Conservation (phyloP, 2,329 filamentous ascomycete species). For the Colletotrichum magnum region DNA sequence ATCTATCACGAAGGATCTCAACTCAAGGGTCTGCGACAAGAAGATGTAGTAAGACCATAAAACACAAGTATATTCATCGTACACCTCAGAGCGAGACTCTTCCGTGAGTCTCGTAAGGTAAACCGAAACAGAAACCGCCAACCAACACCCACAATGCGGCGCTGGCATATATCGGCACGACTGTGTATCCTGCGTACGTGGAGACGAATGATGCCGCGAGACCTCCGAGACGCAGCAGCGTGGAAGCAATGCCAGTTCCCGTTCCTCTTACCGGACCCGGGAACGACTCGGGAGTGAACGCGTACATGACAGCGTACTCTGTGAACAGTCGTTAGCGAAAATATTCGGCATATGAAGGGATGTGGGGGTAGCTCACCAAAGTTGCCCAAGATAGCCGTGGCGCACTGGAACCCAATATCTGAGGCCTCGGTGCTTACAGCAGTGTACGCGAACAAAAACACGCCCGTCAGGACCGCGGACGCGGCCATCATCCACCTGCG, state of each 20-base stretch:
- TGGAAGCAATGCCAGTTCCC: slow-evolving; percentile 62
- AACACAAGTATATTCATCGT: too few species aligned
- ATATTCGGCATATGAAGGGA: fast-evolving
- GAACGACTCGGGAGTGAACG: slow-evolving; percentile 70
- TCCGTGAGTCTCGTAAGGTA: slow-evolving; percentile 61
- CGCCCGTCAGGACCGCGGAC: slow-evolving; percentile 59
- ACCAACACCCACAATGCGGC: slow-evolving; percentile 60
- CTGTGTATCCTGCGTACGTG: slow-evolving; percentile 57
- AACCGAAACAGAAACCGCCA: slow-evolving; percentile 55
- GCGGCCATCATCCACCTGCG: slow-evolving; percentile 60
- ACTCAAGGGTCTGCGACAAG: too few species aligned
- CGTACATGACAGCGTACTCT: slow-evolving; percentile 54
- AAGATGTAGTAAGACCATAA: too few species aligned
- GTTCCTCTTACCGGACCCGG: slow-evolving; percentile 68
- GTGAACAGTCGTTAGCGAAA: slow-evolving; percentile 21
- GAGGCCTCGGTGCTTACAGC: slow-evolving; percentile 54
- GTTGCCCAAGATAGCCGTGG: slow-evolving; percentile 62
- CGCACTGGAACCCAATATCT: slow-evolving; percentile 55
- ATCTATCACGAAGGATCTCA: too few species aligned
- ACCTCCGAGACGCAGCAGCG: slow-evolving; percentile 54
- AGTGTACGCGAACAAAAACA: slow-evolving; percentile 62
- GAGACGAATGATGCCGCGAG: slow-evolving; percentile 59
- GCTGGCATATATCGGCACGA: slow-evolving; percentile 60
- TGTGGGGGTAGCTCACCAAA: slow-evolving; percentile 48
- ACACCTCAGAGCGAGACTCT: slow-evolving; percentile 48